These are phyloP conservation scores for Boletellus deceptivus DNA, from an alignment of 1,284 basidiomycete genomes.

Conservation along the genomic window DNA sequence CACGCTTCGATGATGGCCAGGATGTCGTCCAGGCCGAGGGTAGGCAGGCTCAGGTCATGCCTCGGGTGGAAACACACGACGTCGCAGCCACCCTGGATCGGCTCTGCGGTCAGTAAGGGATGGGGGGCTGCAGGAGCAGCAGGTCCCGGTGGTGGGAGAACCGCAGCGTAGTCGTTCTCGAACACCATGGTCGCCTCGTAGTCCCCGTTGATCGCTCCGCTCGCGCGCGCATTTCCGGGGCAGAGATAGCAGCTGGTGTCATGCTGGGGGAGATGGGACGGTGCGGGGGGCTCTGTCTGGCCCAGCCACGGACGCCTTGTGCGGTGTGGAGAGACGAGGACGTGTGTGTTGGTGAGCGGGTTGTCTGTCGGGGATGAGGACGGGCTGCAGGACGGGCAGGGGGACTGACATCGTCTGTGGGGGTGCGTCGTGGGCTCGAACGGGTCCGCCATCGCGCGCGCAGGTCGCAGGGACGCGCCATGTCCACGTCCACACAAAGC, in stretches of 20 bases:
- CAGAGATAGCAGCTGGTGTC: constrained; percentile 89
- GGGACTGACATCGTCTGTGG: constrained; percentile 64
- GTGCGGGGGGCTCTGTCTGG: constrained; percentile 70
- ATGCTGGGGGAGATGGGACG: constrained; percentile 57
- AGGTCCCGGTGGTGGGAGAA: constrained; percentile 62
- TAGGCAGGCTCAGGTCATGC: constrained; percentile 89
- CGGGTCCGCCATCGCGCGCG: constrained; percentile 42
- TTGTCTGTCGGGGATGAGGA: constrained; percentile 53
- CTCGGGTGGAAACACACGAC: constrained; percentile 89
- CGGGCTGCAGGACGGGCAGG: constrained; percentile 2
- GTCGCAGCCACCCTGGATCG: constrained; percentile 84
- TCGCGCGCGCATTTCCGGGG: constrained; percentile 82
- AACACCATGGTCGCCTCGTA: constrained; percentile 77
- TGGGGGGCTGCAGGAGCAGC: constrained; percentile 47
- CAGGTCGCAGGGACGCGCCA: constrained; percentile 13
- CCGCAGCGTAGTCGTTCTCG: constrained; percentile 85
- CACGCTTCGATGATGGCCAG: constrained; percentile 74
- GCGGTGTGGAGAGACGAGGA: constrained; percentile 84
- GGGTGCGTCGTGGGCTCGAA: constrained; percentile 69
- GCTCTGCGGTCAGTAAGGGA: constrained; percentile 66
- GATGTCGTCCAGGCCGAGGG: constrained; percentile 64
- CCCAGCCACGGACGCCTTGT: constrained; percentile 84
- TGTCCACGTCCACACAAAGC: constrained; percentile 38
- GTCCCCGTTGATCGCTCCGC: constrained; percentile 67
- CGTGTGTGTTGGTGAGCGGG: constrained; percentile 73